Conservation (phyloP, 2,329 filamentous ascomycete species). For the Chaetomium sp. region DNA sequence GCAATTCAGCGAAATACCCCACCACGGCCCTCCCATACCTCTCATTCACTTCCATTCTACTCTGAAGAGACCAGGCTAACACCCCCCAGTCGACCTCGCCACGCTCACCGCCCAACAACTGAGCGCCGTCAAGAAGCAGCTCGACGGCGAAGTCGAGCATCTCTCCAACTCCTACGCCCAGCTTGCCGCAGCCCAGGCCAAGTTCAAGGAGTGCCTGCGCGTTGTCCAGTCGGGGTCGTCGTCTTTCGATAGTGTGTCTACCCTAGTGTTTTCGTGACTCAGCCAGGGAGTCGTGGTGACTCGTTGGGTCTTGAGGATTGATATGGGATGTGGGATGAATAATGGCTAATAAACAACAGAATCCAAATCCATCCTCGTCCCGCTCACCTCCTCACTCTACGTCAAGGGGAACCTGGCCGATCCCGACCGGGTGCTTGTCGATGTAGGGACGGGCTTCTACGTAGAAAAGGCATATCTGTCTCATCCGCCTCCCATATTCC, state of each 20-base stretch:
- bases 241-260: slow-evolving; percentile 15
- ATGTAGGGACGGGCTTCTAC: slow-evolving; percentile 90
- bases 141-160: slow-evolving; percentile 94
- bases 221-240: slow-evolving; percentile 52
- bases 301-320: too few relatives aligned
- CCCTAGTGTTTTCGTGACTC: neutral
- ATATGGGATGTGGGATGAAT: too few relatives aligned
- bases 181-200: slow-evolving; percentile 80
- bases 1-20: neutral
- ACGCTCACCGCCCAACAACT: slow-evolving; percentile 80
- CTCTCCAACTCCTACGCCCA: slow-evolving; percentile 85
- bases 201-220: slow-evolving; percentile 83
- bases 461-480: slow-evolving; percentile 68
- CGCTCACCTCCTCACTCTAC: slow-evolving; percentile 89
- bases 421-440: slow-evolving; percentile 74
- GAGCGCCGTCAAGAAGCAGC: slow-evolving; percentile 85
- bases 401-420: slow-evolving; percentile 75
- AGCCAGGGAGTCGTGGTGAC: too few relatives aligned
- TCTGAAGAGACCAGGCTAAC: neutral
- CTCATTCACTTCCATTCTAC: neutral
- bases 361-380: slow-evolving; percentile 68
- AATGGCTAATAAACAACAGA: slow-evolving; percentile 19
- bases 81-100: slow-evolving; percentile 53
- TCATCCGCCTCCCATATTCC: neutral
- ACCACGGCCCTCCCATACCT: neutral